phyloP scores from a whole-genome alignment of 257 asterid species.

The Scutellaria baicalensis region DNA sequence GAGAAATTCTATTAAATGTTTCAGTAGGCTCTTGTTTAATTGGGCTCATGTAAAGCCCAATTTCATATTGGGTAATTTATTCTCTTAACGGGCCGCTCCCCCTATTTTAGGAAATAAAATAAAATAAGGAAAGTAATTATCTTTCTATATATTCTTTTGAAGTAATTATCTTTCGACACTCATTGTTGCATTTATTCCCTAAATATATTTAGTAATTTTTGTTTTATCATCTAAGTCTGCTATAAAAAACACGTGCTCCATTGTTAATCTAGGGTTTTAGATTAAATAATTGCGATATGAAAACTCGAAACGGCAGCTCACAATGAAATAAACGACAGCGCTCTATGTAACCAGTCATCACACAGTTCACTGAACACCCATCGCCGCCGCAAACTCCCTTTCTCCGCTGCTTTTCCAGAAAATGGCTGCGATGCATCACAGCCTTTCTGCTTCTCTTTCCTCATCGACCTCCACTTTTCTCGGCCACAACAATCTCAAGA shows the following conservation, averaged over 20 bases:
- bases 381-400: not conserved
- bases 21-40: not conserved
- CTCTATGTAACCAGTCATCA: not conserved
- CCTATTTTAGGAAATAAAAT: too few relatives aligned
- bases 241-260: too few relatives aligned
- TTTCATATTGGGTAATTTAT: too few relatives aligned
- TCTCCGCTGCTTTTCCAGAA: not conserved
- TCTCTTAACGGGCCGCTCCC: too few relatives aligned
- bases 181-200: too few relatives aligned
- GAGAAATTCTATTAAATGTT: not conserved
- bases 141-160: too few relatives aligned
- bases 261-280: slow-evolving; percentile 24
- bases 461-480: slow-evolving; percentile 53
- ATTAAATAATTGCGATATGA: not conserved
- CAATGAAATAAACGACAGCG: not conserved
- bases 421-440: slow-evolving; percentile 59
- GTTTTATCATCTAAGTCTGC: too few relatives aligned
- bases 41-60: not conserved
- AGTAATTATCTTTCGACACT: too few relatives aligned
- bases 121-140: too few relatives aligned
- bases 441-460: slow-evolving; percentile 44
- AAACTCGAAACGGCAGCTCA: not conserved
- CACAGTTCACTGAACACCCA: not conserved
- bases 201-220: too few relatives aligned
- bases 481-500: slow-evolving; percentile 39